These are phyloP conservation scores for Mortierella antarctica DNA, from an alignment of 192 early-diverging fungal genomes.

Conservation along the genomic window DNA sequence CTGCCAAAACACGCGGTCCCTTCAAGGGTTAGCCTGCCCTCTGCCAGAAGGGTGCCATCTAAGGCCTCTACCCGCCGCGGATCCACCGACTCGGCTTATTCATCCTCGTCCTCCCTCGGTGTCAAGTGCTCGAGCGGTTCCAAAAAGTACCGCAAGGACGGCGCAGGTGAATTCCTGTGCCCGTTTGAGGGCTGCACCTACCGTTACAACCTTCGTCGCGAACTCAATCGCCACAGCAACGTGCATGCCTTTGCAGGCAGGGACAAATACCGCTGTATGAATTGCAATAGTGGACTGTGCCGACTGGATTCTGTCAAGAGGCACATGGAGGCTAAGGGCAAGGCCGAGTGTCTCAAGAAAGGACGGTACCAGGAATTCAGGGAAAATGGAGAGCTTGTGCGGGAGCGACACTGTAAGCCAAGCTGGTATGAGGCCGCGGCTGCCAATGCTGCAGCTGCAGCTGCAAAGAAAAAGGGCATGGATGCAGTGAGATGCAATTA, in stretches of 20 bases:
- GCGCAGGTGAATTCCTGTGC: constrained; percentile 21
- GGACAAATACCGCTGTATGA: constrained; percentile 43
- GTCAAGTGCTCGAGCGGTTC: not conserved
- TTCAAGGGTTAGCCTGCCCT: not conserved
- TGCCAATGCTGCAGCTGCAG: constrained; percentile 11
- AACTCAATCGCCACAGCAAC: constrained; percentile 42
- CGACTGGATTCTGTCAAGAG: constrained; percentile 46
- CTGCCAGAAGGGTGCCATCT: not conserved
- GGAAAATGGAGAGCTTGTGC: constrained; percentile 18
- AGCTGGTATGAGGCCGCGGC: constrained; percentile 41
- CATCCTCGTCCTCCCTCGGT: constrained; percentile 8
- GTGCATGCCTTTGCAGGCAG: constrained; percentile 39
- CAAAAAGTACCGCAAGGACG: constrained; percentile 29
- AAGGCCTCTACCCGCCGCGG: not conserved
- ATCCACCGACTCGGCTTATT: not conserved
- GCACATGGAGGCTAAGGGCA: constrained; percentile 55
- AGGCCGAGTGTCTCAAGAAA: constrained; percentile 26
- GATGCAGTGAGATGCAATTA: no score
- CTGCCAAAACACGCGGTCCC: not conserved
- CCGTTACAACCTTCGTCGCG: constrained; percentile 40
- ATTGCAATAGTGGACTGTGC: constrained; percentile 41
- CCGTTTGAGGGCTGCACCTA: constrained; percentile 28
- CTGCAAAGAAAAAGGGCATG: constrained; percentile 1
- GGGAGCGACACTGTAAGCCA: constrained; percentile 23
- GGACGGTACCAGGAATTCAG: constrained; percentile 39